Evolutionary conservation across 768 basidiomycete species (phyloP), one percentile per base, ranked within the genome.

Genomic region (Terana coerulea): DNA sequence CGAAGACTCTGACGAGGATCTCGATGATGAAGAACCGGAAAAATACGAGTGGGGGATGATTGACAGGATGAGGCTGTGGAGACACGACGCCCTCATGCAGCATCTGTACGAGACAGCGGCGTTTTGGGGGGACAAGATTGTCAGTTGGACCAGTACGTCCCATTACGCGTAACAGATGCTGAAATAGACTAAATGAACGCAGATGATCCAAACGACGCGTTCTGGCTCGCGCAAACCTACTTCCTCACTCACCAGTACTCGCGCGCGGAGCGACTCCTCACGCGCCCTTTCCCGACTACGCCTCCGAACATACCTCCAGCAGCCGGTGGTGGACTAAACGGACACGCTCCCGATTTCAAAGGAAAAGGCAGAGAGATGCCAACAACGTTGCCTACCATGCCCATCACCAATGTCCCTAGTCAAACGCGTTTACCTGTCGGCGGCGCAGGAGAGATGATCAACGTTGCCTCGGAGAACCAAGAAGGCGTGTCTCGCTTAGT

Each of bases 111-210:
- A 93, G 57, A 97, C 95, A 0, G 95, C 97, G 2, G 87, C 89
- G 5, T 98, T 98, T 66, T 99, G 97, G 97, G 97, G 97, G 4
- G 93, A 95, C 73, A 98, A 99, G 68, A 84, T 98, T 40, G 75
- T 98, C 41, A 89, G 81, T 54, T 95, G 93, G 91, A 98, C 97
- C 26, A 89, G 95, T 98, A 64, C 64, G 68, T 70, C 19, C 22
- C 37, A 26, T 49, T 34, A 54, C 50, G 46, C 52, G 34, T 49
- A 52, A 17, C n/a, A 39, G 29, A 39, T 24, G 26, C 15, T 19
- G 10, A 28, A 7, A 12, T 3, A 12, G 11, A 17, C 34, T 37
- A 15, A 51, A 37, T 51, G 15, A 37, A 41, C 5, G 17, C 19
- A 95, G 95, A 86, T 56, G 92, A 98, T 62, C 87, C 94, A 26